phyloP scores from a whole-genome alignment of 441 rosid genomes.

The Kokia cookei region DNA sequence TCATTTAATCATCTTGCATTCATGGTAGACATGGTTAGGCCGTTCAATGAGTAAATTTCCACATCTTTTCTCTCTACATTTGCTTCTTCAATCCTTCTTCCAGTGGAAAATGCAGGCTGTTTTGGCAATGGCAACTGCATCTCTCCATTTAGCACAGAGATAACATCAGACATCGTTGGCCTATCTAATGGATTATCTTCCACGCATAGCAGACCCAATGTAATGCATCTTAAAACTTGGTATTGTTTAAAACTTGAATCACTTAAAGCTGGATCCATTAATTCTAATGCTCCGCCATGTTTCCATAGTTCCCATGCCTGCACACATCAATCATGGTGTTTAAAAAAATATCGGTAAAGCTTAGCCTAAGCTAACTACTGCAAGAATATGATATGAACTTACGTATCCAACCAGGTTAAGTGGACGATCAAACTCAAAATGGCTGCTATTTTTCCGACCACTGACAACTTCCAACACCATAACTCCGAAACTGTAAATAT shows the following conservation, averaged over 20 bases:
- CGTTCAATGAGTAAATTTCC: neutral
- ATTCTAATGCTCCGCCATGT: neutral
- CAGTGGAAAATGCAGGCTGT: neutral
- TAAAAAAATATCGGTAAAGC: neutral
- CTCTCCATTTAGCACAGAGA: constrained; percentile 2
- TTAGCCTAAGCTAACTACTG: neutral
- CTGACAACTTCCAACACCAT: neutral
- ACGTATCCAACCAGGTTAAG: constrained; percentile 10
- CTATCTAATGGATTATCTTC: constrained; percentile 4
- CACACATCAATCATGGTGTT: neutral
- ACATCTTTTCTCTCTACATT: neutral
- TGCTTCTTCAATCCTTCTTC: neutral
- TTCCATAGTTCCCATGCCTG: constrained; percentile 18
- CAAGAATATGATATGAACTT: neutral
- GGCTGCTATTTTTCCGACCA: neutral
- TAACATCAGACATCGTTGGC: constrained; percentile 13
- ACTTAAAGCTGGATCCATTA: neutral
- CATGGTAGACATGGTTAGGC: neutral
- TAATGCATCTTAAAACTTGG: constrained; percentile 8
- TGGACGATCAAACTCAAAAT: neutral
- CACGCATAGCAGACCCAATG: constrained; percentile 8
- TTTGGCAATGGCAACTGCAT: neutral
- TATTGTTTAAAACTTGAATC: neutral
- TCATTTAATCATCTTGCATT: neutral
- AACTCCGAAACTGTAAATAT: neutral